Conservation (phyloP, 2,329 filamentous ascomycete species). For the Paraphaeosphaeria sporulosa region DNA sequence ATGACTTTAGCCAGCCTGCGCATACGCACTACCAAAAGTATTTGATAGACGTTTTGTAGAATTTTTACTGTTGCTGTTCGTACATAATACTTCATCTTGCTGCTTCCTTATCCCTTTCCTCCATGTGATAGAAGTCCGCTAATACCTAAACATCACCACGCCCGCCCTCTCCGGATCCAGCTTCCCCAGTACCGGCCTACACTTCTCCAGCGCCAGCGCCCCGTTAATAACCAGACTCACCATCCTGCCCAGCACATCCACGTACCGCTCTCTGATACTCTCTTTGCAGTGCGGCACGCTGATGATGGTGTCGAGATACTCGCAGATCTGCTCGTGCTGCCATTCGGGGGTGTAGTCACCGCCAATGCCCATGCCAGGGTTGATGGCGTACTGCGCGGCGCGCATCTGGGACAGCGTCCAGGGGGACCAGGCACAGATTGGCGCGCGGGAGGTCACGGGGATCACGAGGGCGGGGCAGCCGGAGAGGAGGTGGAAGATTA, state of each 20-base stretch:
- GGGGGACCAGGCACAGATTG: conserved; percentile 43
- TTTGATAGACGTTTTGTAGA: not conserved
- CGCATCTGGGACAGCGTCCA: conserved; percentile 47
- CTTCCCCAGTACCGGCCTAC: conserved; percentile 37
- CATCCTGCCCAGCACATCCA: conserved; percentile 41
- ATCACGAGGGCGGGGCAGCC: conserved; percentile 49
- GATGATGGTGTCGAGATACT: conserved; percentile 44
- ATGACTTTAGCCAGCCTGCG: not conserved
- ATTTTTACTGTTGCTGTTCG: not conserved
- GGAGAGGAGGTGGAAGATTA: conserved; percentile 48
- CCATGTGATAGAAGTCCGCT: no score
- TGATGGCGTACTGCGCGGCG: conserved; percentile 15
- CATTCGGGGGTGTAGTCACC: conserved; percentile 31
- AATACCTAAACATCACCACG: conserved; percentile 50
- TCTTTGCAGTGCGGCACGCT: conserved; percentile 33
- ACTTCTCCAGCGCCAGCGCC: conserved; percentile 39
- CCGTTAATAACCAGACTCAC: conserved; percentile 50
- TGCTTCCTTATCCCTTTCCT: not conserved
- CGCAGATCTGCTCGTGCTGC: conserved; percentile 47
- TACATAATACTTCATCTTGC: not conserved
- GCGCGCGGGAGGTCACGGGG: conserved; percentile 38
- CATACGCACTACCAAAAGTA: conserved; percentile 1
- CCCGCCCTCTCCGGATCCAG: conserved; percentile 47
- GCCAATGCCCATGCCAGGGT: conserved; percentile 15
- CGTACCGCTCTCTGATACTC: conserved; percentile 35